These are phyloP conservation scores for Dryadomyces quercivorus DNA, from an alignment of 2,329 filamentous ascomycete genomes.

Conservation along the genomic window DNA sequence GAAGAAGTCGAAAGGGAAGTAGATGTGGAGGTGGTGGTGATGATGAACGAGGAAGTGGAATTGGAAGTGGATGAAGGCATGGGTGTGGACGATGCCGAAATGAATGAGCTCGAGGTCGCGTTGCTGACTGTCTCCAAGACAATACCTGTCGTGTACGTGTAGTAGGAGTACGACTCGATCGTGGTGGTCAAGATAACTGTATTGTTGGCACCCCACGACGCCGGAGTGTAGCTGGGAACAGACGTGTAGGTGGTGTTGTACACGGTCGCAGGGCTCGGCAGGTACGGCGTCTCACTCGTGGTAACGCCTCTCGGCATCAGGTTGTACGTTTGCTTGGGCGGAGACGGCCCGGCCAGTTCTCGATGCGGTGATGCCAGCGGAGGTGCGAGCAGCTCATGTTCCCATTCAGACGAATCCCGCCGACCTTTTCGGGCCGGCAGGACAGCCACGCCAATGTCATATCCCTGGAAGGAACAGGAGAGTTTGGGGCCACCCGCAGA, in stretches of 20 bases:
- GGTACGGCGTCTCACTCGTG: neutral
- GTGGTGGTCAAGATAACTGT: neutral
- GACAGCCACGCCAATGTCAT: conserved; percentile 2
- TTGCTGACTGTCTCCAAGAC: neutral
- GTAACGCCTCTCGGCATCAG: neutral
- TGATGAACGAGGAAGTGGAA: neutral
- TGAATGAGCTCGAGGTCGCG: neutral
- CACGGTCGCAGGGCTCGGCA: neutral
- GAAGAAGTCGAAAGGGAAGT: neutral
- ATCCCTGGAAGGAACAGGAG: conserved; percentile 2
- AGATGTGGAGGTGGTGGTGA: too few species aligned
- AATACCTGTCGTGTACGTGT: neutral
- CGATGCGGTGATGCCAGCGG: neutral
- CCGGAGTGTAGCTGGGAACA: neutral
- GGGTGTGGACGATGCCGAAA: too few species aligned
- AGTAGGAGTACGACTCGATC: neutral
- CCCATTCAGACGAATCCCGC: too few species aligned
- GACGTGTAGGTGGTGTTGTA: neutral
- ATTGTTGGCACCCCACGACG: neutral
- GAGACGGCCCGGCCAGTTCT: neutral
- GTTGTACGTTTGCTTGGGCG: too few species aligned
- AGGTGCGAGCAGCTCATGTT: neutral
- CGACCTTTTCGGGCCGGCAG: neutral
- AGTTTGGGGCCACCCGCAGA: neutral
- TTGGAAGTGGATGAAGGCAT: neutral